Evolutionary conservation across 129 eudicot genomes (phyloP), one percentile per base, ranked within the genome.

Genomic region (Erigeron canadensis): DNA sequence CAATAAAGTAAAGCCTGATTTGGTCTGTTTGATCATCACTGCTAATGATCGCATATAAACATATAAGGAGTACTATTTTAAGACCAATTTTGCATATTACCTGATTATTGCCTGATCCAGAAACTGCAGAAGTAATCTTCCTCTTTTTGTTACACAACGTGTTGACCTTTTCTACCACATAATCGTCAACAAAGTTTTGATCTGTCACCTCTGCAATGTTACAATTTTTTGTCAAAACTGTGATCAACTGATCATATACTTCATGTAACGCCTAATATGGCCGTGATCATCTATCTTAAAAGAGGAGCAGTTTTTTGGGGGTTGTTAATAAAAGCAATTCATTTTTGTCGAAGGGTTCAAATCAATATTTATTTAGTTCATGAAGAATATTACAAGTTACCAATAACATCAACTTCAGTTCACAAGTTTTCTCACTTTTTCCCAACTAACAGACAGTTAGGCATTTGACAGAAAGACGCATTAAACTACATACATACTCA

Each of bases 131-230:
- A 41, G 76, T 61, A 75, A 68, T 82, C 69, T 65, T 83, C 77
- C 86, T 81, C 70, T 82, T 88, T 21, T 60, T 63, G 50, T 64
- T 61, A 59, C 69, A 67, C 0, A 42, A 63, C 48, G 48, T 67
- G 67, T 80, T 75, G 18, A 75, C 21, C 58, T 45, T 75, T 71
- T 74, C 84, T 59, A 62, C 63, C 4, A 38, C 85, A 59, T 40
- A 28, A 59, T 77, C 88, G 63, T 85, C 86, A 53, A 70, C 77
- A 65, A 91, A 91, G 73, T 91, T 91, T 78, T 91, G 97, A 79
- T 71, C 97, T 0, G 73, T 80, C 61, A 74, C 74, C 84, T 88
- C 97, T 91, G 90, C 40, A 69, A 72, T 46, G 17, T 18, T 10
- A 45, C 57, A 34, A 42, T 12, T 28, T 5, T 5, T 10, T 62